phyloP scores from a whole-genome alignment of 495 filamentous ascomycete species.

The Podospora pseudoanserina region DNA sequence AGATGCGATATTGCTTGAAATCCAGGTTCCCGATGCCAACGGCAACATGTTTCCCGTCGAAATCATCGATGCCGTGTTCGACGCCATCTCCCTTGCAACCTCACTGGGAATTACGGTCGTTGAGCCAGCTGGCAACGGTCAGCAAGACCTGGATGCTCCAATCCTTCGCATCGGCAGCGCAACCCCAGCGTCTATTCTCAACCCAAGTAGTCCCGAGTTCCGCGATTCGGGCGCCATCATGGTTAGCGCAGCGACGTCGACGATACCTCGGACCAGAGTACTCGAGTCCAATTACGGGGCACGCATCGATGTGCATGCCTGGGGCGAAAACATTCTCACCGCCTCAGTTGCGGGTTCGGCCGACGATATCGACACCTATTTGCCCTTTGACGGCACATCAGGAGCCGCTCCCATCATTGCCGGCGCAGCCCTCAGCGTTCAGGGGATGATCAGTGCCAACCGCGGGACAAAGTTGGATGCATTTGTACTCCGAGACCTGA shows the following conservation, averaged over 20 bases:
- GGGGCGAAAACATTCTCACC: constrained; percentile 18
- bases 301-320: constrained; percentile 14
- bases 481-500: constrained; percentile 1
- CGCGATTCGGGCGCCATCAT: constrained; percentile 17
- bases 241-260: background rate
- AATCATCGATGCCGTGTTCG: constrained; percentile 13
- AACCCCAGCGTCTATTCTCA: background rate
- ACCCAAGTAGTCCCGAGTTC: constrained; percentile 4
- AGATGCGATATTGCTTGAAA: constrained; percentile 17
- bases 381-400: constrained; percentile 13
- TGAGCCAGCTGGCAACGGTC: constrained; percentile 14
- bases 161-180: background rate
- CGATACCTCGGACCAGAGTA: background rate
- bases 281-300: constrained; percentile 12
- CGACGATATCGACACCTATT: background rate
- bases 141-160: constrained; percentile 1
- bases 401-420: constrained; percentile 16
- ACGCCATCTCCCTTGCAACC: constrained; percentile 13
- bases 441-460: constrained; percentile 15
- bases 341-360: background rate
- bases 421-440: constrained; percentile 12
- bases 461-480: constrained; percentile 10
- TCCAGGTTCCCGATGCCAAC: constrained; percentile 9
- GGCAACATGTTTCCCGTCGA: constrained; percentile 12
- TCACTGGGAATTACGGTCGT: constrained; percentile 15